Percentiles rank a stretch among this genome's conserved stretches.
These are phyloP conservation scores for Cyberlindnera saturnus DNA, from an alignment of 805 yeast genomes.

Conservation along the genomic window DNA sequence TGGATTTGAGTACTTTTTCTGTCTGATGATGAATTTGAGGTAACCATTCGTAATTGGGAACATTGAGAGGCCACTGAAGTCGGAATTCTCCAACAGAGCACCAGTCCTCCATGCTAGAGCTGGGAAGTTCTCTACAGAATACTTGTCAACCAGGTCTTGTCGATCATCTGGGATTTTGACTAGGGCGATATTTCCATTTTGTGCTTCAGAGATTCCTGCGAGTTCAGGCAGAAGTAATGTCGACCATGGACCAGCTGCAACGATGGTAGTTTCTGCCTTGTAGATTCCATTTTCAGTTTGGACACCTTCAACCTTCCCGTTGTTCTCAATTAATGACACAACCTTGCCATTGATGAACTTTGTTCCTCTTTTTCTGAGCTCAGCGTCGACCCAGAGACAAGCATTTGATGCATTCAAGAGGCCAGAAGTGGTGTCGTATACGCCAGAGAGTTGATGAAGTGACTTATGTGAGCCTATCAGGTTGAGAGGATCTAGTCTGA, in stretches of 20 bases:
- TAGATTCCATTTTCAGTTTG: constrained; percentile 24
- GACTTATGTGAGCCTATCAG: background rate
- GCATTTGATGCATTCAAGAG: constrained; percentile 30
- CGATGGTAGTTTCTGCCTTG: constrained; percentile 13
- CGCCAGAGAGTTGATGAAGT: constrained; percentile 19
- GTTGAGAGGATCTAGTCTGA: no score
- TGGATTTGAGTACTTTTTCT: constrained; percentile 28
- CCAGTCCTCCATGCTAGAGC: constrained; percentile 29
- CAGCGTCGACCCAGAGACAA: constrained; percentile 24
- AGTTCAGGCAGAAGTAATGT: constrained; percentile 19
- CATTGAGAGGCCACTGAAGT: constrained; percentile 27
- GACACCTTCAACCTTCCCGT: constrained; percentile 14
- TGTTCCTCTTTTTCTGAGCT: constrained; percentile 27
- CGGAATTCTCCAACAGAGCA: constrained; percentile 25
- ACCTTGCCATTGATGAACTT: constrained; percentile 29
- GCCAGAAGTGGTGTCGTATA: constrained; percentile 28
- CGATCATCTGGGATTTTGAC: constrained; percentile 32
- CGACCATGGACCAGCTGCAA: constrained; percentile 23
- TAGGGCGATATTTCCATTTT: constrained; percentile 30
- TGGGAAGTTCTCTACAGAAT: constrained; percentile 29
- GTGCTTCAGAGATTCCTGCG: constrained; percentile 31
- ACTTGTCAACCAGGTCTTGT: constrained; percentile 28
- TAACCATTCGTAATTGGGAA: constrained; percentile 31
- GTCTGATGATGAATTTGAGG: constrained; percentile 31
- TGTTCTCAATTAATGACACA: constrained; percentile 16